Percentiles rank a stretch among this genome's conserved stretches.
Evolutionary conservation across 352 stramenopile species (phyloP).

Genomic region (Globisporangium spiculum): DNA sequence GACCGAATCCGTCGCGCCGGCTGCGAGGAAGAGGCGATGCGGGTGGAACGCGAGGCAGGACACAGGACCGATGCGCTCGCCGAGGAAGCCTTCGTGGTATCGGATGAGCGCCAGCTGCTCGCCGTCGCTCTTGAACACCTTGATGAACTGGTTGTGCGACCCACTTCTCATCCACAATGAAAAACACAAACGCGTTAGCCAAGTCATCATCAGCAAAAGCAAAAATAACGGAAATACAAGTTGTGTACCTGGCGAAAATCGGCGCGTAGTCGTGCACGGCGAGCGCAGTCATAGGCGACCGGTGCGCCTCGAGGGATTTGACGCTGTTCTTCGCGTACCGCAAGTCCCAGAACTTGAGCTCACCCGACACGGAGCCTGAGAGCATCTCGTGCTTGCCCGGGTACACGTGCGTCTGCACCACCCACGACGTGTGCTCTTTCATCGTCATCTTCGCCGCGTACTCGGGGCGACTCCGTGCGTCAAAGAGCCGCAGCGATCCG

Average conservation of each 20-base stretch:
- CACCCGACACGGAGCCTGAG: constrained; percentile 92
- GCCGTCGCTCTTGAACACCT: constrained; percentile 92
- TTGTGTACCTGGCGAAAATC: constrained; percentile 88
- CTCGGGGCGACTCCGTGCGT: constrained; percentile 83
- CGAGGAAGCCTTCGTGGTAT: constrained; percentile 96
- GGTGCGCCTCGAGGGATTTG: constrained; percentile 87
- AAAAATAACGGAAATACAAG: constrained; percentile 4
- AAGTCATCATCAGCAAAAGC: neutral
- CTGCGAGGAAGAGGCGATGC: constrained; percentile 93
- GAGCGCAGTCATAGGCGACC: constrained; percentile 95
- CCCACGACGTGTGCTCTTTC: constrained; percentile 94
- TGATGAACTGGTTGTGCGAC: constrained; percentile 99
- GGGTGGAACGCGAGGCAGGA: constrained; percentile 97
- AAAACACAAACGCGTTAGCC: constrained; percentile 1
- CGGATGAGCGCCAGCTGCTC: constrained; percentile 84
- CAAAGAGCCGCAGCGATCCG: constrained; percentile 93
- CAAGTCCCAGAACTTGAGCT: constrained; percentile 98
- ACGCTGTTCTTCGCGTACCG: constrained; percentile 79
- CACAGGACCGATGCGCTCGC: constrained; percentile 96
- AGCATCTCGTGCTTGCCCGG: constrained; percentile 86
- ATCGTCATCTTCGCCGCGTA: constrained; percentile 65
- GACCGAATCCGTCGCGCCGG: constrained; percentile 94
- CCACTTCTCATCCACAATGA: constrained; percentile 52
- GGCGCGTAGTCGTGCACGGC: constrained; percentile 94
- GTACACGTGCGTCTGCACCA: constrained; percentile 91